phyloP scores from a whole-genome alignment of 305 asterid genomes.

The Stenogyne calaminthoides region DNA sequence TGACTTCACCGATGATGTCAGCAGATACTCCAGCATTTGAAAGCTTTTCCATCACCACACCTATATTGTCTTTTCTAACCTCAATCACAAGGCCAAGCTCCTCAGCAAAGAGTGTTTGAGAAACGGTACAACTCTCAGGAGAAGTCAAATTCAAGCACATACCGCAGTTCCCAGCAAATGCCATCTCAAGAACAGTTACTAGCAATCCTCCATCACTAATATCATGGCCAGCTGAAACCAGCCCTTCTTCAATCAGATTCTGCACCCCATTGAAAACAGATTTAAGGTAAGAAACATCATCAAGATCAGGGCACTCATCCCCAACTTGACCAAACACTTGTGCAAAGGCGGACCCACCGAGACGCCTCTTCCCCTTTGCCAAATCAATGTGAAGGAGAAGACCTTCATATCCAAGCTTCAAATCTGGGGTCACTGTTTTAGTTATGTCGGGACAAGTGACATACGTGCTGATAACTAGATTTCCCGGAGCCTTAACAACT shows the following conservation, averaged over 20 bases:
- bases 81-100: slow-evolving; percentile 85
- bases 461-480: slow-evolving; percentile 80
- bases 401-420: slow-evolving; percentile 84
- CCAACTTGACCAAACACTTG: slow-evolving; percentile 89
- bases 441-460: slow-evolving; percentile 93
- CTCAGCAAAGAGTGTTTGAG: slow-evolving; percentile 76
- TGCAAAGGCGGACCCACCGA: slow-evolving; percentile 92
- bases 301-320: slow-evolving; percentile 82
- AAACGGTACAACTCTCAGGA: slow-evolving; percentile 38
- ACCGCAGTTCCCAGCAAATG: slow-evolving; percentile 94
- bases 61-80: slow-evolving; percentile 54
- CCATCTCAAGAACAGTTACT: slow-evolving; percentile 84
- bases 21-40: slow-evolving; percentile 48
- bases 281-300: slow-evolving; percentile 75
- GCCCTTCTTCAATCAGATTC: slow-evolving; percentile 61
- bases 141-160: slow-evolving; percentile 54
- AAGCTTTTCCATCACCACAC: slow-evolving; percentile 50
- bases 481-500: slow-evolving; percentile 95
- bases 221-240: slow-evolving; percentile 93
- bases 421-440: slow-evolving; percentile 89
- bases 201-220: slow-evolving; percentile 92
- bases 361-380: slow-evolving; percentile 81
- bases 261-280: slow-evolving; percentile 76
- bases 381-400: slow-evolving; percentile 80
- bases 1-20: slow-evolving; percentile 65